Base-by-base conservation (phyloP, 2,329 filamentous ascomycete species). In the Cladosporium halotolerans region DNA sequence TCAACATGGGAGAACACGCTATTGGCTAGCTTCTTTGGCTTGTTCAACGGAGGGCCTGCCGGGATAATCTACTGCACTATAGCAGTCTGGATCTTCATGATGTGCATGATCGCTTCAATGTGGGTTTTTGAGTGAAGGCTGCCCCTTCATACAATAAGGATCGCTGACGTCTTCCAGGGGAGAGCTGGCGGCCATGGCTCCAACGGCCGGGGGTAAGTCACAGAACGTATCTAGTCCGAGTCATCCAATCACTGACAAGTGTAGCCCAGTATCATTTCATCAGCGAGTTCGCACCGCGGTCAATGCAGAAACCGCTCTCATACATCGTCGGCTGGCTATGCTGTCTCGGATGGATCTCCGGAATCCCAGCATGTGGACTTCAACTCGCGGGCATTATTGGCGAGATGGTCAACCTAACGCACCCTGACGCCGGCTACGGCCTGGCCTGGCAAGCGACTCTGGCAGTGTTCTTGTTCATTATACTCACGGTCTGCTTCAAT, bases 1-100 rank as follows among this genome's bases (percentile, higher is more conserved):
- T 73, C 75, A 45, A 79, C 79, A 0, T 82, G 79, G 79, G 79
- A 81, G 62, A 71, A 73, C 36, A 67, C 72, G 2, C 62, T 78
- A 5, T 67, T 71, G n/a, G 54, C 65, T 31, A 66, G 59, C 42
- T 64, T 55, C 55, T 61, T 63, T 43, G 63, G 64, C 32, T 57
- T 66, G 28, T 60, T 58, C 56, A 67, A 67, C 50, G 63, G 63
- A 32, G 63, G 63, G 9, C 62, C 57, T 13, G 63, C 51, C n/a
- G 63, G 63, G 8, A 53, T 66, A 13, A 66, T 66, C 45, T 67
- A 62, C 60, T 62, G 60, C 54, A 68, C 61, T 31, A 63, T 68
- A 33, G 64, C 60, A 18, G 61, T 64, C n/a, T 68, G 64, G 63
- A 41, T 67, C 13, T 55, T 62, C 39, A 65, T 68, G 62, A 59